Conservation (phyloP, 108 stramenopile species). For the Nitzschia putrida region DNA sequence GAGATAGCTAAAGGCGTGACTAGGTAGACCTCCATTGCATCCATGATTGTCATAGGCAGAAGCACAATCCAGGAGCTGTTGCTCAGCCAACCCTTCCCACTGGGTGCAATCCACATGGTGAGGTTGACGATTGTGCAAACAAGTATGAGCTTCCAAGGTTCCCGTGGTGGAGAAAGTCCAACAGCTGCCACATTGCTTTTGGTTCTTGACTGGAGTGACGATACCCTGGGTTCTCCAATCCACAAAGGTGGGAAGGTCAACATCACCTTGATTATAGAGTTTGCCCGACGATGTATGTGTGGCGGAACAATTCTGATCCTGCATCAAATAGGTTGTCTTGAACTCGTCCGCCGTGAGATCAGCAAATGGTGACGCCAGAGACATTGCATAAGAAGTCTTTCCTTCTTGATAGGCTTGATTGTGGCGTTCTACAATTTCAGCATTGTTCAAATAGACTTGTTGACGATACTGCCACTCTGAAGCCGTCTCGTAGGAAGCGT, state of each 20-base stretch:
- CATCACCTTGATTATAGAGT: background rate
- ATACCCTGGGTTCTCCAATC: conserved; percentile 64
- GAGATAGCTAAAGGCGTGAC: conserved; percentile 56
- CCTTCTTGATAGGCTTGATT: conserved; percentile 42
- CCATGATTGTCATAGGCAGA: conserved; percentile 52
- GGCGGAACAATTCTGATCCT: conserved; percentile 48
- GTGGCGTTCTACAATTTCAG: conserved; percentile 26
- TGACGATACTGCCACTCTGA: conserved; percentile 26
- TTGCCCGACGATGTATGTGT: conserved; percentile 30
- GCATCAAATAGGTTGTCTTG: conserved; percentile 37
- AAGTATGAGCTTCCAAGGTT: conserved; percentile 49
- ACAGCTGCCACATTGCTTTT: conserved; percentile 58
- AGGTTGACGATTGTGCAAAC: conserved; percentile 28
- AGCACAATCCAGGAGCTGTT: conserved; percentile 67
- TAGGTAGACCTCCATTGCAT: conserved; percentile 61
- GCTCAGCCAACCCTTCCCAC: conserved; percentile 56
- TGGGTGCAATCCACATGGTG: conserved; percentile 39
- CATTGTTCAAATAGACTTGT: conserved; percentile 27
- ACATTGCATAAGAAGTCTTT: conserved; percentile 43
- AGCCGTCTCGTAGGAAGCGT: conserved; percentile 6
- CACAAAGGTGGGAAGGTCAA: conserved; percentile 9
- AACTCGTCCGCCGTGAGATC: conserved; percentile 54
- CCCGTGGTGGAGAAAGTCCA: conserved; percentile 67
- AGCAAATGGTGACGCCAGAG: conserved; percentile 44
- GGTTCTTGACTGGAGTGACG: conserved; percentile 62